Evolutionary conservation across 164 flowering plant species (phyloP).

Genomic region (Echeveria elegans): DNA sequence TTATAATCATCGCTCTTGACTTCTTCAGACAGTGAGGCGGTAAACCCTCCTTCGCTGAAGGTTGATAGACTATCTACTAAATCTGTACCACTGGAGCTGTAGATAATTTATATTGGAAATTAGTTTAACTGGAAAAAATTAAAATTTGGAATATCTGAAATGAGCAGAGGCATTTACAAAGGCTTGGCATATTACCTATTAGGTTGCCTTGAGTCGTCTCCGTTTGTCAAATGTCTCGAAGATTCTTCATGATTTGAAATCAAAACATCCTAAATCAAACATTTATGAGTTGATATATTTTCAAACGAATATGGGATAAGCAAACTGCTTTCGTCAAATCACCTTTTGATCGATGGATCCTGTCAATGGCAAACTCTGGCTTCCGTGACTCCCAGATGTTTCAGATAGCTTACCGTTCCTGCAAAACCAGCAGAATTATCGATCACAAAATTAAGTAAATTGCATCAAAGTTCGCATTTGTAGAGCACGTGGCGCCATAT

Average conservation of each 20-base stretch:
- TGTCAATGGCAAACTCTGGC: not conserved
- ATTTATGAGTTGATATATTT: not conserved
- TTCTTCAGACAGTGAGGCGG: not conserved
- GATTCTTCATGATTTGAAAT: slow-evolving; percentile 44
- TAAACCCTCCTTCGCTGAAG: not conserved
- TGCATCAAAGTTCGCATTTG: not conserved
- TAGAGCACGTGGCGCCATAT: too few relatives aligned
- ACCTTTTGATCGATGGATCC: not conserved
- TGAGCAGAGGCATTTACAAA: slow-evolving; percentile 1
- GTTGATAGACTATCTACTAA: not conserved
- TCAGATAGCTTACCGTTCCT: not conserved
- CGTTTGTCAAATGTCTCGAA: slow-evolving; percentile 41
- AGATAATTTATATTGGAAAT: not conserved
- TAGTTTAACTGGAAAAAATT: not conserved
- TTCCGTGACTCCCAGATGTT: not conserved
- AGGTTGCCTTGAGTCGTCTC: slow-evolving; percentile 39
- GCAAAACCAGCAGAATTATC: not conserved
- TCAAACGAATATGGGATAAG: not conserved
- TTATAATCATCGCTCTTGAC: not conserved
- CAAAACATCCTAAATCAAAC: not conserved
- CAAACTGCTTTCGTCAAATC: not conserved
- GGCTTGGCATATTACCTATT: slow-evolving; percentile 40
- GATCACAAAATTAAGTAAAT: not conserved
- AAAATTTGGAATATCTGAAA: not conserved
- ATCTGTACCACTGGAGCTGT: not conserved